Evolutionary conservation across 495 filamentous ascomycete genomes (phyloP).

Genomic region (Extremus antarcticus): DNA sequence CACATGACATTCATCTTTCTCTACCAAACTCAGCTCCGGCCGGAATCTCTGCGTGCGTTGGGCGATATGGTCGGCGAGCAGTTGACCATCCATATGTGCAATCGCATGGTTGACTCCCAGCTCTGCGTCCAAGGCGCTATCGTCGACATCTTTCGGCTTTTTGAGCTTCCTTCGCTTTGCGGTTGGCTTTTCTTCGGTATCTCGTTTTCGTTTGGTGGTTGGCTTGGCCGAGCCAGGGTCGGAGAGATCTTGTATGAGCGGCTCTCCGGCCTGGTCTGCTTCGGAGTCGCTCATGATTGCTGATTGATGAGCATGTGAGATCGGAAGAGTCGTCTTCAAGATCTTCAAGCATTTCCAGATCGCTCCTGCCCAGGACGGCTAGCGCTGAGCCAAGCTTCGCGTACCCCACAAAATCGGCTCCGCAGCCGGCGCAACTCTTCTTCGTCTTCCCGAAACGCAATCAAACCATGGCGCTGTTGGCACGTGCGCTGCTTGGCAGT

Average conservation of each 20-base stretch:
- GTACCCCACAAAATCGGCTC: no score
- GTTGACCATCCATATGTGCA: slow-evolving; percentile 63
- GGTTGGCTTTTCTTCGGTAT: slow-evolving; percentile 32
- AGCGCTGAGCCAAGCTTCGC: no score
- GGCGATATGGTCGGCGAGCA: slow-evolving; percentile 81
- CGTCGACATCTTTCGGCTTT: slow-evolving; percentile 41
- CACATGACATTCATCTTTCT: slow-evolving; percentile 70
- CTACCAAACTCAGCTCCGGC: slow-evolving; percentile 65
- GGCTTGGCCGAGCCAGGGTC: slow-evolving; percentile 6
- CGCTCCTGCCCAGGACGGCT: no score
- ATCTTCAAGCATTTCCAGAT: no score
- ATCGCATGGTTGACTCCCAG: slow-evolving; percentile 72
- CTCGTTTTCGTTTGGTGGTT: slow-evolving; percentile 28
- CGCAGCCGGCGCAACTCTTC: no score
- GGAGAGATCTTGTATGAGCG: slow-evolving; percentile 21
- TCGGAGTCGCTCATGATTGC: slow-evolving; percentile 27
- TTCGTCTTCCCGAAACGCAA: no score
- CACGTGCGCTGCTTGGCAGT: no score
- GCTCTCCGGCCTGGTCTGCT: slow-evolving; percentile 16
- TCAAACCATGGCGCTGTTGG: no score
- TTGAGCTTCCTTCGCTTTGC: slow-evolving; percentile 44
- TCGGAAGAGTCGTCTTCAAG: no score
- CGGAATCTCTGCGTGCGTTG: slow-evolving; percentile 68
- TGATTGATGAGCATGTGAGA: background rate
- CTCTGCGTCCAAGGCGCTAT: slow-evolving; percentile 48